Percentiles rank a stretch among this genome's conserved stretches.
Conservation (phyloP, 768 basidiomycete species). For the Harrya chromipes region DNA sequence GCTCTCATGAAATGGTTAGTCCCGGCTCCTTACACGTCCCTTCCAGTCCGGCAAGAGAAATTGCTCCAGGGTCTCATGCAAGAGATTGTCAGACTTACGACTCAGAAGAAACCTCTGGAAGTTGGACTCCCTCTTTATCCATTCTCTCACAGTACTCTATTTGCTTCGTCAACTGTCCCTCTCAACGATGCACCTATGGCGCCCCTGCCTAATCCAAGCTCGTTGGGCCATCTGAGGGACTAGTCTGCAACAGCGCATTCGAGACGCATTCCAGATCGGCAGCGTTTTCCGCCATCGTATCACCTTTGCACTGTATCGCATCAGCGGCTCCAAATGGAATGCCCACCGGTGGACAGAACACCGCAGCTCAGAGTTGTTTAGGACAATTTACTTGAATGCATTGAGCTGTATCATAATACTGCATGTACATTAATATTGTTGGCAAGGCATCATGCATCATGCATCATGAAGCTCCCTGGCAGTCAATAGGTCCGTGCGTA, state of each 20-base stretch:
- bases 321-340: slow-evolving; percentile 5
- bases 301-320: slow-evolving; percentile 3
- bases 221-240: slow-evolving; percentile 4
- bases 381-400: slow-evolving; percentile 7
- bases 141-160: slow-evolving; percentile 68
- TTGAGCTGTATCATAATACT: slow-evolving; percentile 7
- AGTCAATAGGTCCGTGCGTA: no score
- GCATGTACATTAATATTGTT: slow-evolving; percentile 1
- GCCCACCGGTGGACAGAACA: slow-evolving; percentile 5
- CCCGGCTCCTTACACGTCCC: slow-evolving; percentile 7
- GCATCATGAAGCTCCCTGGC: not conserved
- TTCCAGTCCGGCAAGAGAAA: slow-evolving; percentile 74
- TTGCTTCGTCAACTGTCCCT: slow-evolving; percentile 46
- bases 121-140: slow-evolving; percentile 80
- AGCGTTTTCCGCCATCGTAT: not conserved
- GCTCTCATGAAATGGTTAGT: slow-evolving; percentile 25
- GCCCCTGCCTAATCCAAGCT: slow-evolving; percentile 28
- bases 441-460: no score
- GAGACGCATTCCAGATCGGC: slow-evolving; percentile 9
- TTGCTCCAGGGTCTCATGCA: slow-evolving; percentile 80
- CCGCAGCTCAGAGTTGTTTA: slow-evolving; percentile 6
- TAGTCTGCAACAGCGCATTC: slow-evolving; percentile 1
- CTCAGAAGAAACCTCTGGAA: slow-evolving; percentile 74
- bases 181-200: slow-evolving; percentile 28
- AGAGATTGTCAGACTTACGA: slow-evolving; percentile 81